Conservation (phyloP, 176 grass and related monocot species). For the Typha latifolia region DNA sequence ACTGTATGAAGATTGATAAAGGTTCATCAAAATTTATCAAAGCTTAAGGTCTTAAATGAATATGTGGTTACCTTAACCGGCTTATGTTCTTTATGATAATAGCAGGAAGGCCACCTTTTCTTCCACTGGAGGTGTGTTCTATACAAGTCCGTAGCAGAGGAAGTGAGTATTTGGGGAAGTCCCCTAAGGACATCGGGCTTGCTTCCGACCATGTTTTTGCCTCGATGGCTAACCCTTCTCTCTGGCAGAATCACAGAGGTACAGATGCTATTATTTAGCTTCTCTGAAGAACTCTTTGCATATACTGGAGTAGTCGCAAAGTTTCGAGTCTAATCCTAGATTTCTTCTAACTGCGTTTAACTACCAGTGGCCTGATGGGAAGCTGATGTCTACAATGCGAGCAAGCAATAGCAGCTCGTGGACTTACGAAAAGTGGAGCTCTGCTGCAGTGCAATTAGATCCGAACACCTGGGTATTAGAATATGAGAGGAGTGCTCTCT, state of each 20-base stretch:
- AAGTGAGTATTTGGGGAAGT: constrained; percentile 82
- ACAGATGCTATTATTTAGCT: neutral
- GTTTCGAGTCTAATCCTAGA: no score
- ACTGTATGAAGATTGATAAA: neutral
- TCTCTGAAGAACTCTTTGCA: neutral
- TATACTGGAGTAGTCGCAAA: no score
- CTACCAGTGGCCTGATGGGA: constrained; percentile 67
- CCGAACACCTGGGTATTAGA: constrained; percentile 73
- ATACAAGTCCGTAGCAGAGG: constrained; percentile 64
- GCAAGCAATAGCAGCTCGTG: constrained; percentile 61
- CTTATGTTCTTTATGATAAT: neutral
- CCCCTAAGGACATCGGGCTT: constrained; percentile 59
- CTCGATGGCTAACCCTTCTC: constrained; percentile 51
- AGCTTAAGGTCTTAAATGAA: neutral
- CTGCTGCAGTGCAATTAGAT: constrained; percentile 41
- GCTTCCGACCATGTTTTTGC: constrained; percentile 31
- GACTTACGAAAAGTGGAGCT: constrained; percentile 29
- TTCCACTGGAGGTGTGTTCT: constrained; percentile 87
- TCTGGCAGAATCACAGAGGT: constrained; percentile 83
- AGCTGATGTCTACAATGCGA: constrained; percentile 33
- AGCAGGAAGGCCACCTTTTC: constrained; percentile 41
- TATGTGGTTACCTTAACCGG: no score
- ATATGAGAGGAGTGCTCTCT: constrained; percentile 51
- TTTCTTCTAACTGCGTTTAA: neutral
- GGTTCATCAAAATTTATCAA: neutral